Evolutionary conservation across 257 asterid genomes (phyloP).

Genomic region (Ballota nigra): DNA sequence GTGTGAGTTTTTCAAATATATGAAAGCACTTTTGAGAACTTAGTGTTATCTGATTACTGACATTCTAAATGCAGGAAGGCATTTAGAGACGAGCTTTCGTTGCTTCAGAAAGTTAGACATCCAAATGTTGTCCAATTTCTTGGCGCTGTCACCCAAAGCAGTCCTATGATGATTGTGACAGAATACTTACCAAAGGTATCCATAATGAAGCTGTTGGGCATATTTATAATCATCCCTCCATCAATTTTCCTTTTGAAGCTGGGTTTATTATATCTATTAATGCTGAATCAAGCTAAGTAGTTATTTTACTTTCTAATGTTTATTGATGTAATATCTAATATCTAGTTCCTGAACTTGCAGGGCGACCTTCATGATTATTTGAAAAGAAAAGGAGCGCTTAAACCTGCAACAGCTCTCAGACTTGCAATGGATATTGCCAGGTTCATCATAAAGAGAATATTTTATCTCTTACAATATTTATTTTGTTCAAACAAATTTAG

Average conservation of each 20-base stretch:
- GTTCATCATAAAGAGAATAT: constrained; percentile 30
- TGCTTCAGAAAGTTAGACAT: constrained; percentile 92
- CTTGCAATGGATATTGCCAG: constrained; percentile 96
- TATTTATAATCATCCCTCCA: background rate
- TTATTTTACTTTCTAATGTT: background rate
- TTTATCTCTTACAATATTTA: background rate
- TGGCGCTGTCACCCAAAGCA: constrained; percentile 96
- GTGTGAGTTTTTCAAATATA: constrained; percentile 59
- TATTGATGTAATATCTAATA: constrained; percentile 4
- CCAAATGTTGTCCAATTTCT: constrained; percentile 97
- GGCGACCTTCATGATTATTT: constrained; percentile 80
- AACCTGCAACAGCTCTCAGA: constrained; percentile 84
- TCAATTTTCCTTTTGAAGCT: background rate
- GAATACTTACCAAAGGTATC: constrained; percentile 92
- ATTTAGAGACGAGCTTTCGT: constrained; percentile 82
- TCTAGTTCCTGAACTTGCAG: constrained; percentile 33
- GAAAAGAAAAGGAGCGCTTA: constrained; percentile 67
- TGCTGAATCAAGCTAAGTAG: background rate
- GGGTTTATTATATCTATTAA: background rate
- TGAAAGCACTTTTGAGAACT: constrained; percentile 7
- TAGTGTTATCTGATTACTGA: constrained; percentile 9
- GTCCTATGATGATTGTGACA: constrained; percentile 99
- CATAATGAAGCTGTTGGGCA: background rate
- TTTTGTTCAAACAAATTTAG: background rate
- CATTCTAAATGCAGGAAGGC: constrained; percentile 62